Percentiles rank a stretch among this genome's conserved stretches.
phyloP scores from a whole-genome alignment of 2,329 filamentous ascomycete genomes.

The Rhynchosporium graminicola region DNA sequence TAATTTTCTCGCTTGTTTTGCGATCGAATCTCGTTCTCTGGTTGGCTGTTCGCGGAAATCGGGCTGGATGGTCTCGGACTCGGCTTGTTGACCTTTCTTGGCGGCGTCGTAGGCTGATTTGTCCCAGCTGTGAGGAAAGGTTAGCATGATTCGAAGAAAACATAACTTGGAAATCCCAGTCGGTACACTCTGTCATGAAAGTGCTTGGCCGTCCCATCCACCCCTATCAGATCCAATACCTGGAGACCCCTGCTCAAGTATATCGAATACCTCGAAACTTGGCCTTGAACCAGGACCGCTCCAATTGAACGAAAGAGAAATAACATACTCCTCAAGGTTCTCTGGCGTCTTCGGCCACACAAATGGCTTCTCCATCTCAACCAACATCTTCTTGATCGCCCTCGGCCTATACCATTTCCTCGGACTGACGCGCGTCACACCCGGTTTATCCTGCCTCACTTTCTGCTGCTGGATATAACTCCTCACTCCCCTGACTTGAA shows the following conservation, averaged over 20 bases:
- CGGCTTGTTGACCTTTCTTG: constrained; percentile 47
- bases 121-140: constrained; percentile 57
- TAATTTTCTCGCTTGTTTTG: constrained; percentile 63
- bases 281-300: too few relatives aligned
- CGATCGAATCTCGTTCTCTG: constrained; percentile 48
- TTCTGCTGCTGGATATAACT: constrained; percentile 75
- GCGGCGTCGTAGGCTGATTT: constrained; percentile 58
- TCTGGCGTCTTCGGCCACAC: constrained; percentile 75
- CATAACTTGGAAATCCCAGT: too few relatives aligned
- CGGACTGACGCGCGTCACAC: constrained; percentile 45
- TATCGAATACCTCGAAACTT: too few relatives aligned
- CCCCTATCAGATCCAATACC: too few relatives aligned
- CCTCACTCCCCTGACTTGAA: constrained; percentile 72
- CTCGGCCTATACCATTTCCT: constrained; percentile 68
- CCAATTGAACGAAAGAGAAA: constrained; percentile 12
- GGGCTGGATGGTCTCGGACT: constrained; percentile 40
- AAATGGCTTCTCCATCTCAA: constrained; percentile 85
- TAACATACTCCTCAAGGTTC: constrained; percentile 57
- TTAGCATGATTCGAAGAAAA: background rate
- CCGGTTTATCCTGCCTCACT: constrained; percentile 52
- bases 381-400: constrained; percentile 88
- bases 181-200: too few relatives aligned
- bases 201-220: too few relatives aligned
- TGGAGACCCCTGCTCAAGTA: too few relatives aligned
- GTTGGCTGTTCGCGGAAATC: constrained; percentile 37